Conservation (phyloP, 768 basidiomycete species). For the Artomyces pyxidatus region DNA sequence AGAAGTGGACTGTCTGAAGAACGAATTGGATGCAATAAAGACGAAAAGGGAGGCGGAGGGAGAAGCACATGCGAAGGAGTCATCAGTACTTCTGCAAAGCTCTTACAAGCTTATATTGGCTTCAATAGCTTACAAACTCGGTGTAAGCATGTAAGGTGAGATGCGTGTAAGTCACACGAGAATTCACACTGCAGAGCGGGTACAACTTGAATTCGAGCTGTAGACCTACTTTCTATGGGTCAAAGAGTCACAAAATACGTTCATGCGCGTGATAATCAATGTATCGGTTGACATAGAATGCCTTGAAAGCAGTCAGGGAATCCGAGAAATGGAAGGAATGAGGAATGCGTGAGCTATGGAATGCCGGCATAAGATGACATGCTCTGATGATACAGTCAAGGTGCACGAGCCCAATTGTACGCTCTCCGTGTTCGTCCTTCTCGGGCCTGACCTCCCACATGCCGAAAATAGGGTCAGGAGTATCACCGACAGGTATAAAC, state of each 20-base stretch:
- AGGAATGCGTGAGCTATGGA: not conserved
- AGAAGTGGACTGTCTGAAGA: too few relatives aligned
- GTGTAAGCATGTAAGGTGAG: not conserved
- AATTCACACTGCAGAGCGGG: too few relatives aligned
- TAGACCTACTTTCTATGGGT: too few relatives aligned
- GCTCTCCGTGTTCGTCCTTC: too few relatives aligned
- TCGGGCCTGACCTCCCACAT: conserved; percentile 4
- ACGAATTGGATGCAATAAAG: too few relatives aligned
- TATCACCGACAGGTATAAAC: not conserved
- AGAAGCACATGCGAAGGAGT: too few relatives aligned
- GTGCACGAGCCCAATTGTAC: not conserved
- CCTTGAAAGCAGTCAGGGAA: not conserved
- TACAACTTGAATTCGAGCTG: not conserved
- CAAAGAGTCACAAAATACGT: too few relatives aligned
- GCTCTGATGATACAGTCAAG: not conserved
- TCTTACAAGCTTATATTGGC: not conserved
- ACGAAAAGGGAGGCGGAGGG: too few relatives aligned
- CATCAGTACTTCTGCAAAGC: not conserved
- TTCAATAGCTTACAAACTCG: not conserved
- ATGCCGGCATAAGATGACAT: conserved; percentile 1
- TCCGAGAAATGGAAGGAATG: not conserved
- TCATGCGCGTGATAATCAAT: not conserved
- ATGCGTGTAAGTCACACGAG: not conserved
- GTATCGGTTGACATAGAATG: conserved; percentile 1
- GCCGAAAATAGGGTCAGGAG: not conserved